Base-by-base conservation (phyloP, 2,329 filamentous ascomycete species). In the Fusarium sp. region DNA sequence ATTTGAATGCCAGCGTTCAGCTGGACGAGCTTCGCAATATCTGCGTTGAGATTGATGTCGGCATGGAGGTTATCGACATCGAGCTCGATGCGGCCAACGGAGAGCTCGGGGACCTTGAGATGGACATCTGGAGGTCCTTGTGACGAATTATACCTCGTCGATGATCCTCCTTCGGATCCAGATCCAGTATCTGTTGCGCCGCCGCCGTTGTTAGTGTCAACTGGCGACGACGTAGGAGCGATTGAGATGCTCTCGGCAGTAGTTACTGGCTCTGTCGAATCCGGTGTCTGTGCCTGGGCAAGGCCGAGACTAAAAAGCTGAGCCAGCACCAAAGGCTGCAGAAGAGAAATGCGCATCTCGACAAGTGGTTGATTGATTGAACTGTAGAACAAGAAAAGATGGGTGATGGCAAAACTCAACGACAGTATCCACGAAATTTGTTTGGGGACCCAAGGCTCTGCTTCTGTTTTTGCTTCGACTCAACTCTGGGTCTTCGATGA, bases 31-130 rank as follows among this genome's bases (percentile, higher is more conserved):
- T 60, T 60, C 0, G 62, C 62, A 5, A 65, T 56, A 7, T 65
- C 55, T 2, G 62, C 62, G 8, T 65, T 65, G 16, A 65, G 62
- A 11, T 65, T 65, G 55, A 65, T 66, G 15, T 65, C 62, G 26
- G 62, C 62, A 16, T 66, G 62, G 0, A 65, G 44, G 16, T 65
- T 65, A 33, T 65, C 62, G 38, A 65, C 62, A 4, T 65, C 54
- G 8, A 65, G 38, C 55, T 65, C 62, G 38, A 65, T 65, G 15
- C 62, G 62, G 2, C 62, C 62, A 4, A 65, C 62, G 8, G 62
- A 65, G 8, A 65, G 62, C 11, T 65, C 54, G 1, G 62, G 62
- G 2, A 65, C 62, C 20, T 50, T 65, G 13, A 65, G 62, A 18
- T 65, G 62, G 20, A 65, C 62, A 37, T 65, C 62, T 16, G 62